Conservation (phyloP, 805 yeast species). For the Suhomyces faveliae region DNA sequence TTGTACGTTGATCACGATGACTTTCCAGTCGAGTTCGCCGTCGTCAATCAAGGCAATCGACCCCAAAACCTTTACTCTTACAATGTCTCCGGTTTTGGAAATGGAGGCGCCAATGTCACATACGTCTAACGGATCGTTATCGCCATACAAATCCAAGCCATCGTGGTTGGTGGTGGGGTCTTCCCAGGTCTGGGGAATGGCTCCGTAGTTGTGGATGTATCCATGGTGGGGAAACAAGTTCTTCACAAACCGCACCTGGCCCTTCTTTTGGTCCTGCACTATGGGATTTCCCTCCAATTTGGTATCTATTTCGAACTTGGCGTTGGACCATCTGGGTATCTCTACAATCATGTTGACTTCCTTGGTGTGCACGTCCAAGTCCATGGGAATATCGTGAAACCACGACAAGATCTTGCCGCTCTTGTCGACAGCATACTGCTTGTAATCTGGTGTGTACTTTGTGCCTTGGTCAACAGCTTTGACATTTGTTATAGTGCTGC, state of each 20-base stretch:
- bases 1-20: conserved; percentile 75
- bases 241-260: conserved; percentile 69
- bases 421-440: conserved; percentile 43
- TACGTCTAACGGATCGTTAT: conserved; percentile 93
- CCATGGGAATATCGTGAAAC: conserved; percentile 72
- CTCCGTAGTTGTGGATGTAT: conserved; percentile 85
- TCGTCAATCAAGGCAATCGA: conserved; percentile 93
- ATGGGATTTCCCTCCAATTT: conserved; percentile 67
- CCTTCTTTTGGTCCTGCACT: conserved; percentile 75
- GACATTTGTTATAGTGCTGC: background rate
- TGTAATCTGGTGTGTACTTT: conserved; percentile 36
- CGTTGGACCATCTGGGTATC: conserved; percentile 71
- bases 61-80: conserved; percentile 89
- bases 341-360: conserved; percentile 49
- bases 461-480: conserved; percentile 23
- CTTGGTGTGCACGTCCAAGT: conserved; percentile 35
- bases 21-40: conserved; percentile 90
- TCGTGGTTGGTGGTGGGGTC: conserved; percentile 65
- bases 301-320: conserved; percentile 74
- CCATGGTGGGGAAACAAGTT: conserved; percentile 84
- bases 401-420: conserved; percentile 52
- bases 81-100: conserved; percentile 68
- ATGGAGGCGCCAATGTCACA: conserved; percentile 83
- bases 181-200: conserved; percentile 95
- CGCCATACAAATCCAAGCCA: conserved; percentile 62